A percentile compares a stretch with the other conserved stretches of the same genome.
Evolutionary conservation across 2,329 filamentous ascomycete species (phyloP).

Genomic region (Neocucurbitaria cava): DNA sequence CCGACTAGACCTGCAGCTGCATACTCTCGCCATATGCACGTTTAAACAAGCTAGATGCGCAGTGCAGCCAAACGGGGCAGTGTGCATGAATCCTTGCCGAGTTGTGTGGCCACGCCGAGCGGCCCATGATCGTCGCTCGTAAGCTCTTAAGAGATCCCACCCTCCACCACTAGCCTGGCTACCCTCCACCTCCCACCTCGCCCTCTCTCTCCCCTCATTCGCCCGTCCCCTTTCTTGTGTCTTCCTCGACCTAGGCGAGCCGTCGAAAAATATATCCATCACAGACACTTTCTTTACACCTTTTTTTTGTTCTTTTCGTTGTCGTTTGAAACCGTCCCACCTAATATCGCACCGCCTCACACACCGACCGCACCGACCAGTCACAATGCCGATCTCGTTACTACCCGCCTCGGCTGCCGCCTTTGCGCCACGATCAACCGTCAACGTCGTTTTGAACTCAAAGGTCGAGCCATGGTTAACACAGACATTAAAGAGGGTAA

Average conservation of each 20-base stretch:
- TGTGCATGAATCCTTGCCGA: slow-evolving; percentile 47
- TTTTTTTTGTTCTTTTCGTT: slow-evolving; percentile 44
- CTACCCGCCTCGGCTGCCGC: slow-evolving; percentile 94
- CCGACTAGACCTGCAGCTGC: slow-evolving; percentile 46
- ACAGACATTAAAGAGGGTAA: slow-evolving; percentile 94
- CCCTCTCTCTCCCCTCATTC: slow-evolving; percentile 52
- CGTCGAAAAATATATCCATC: slow-evolving; percentile 45
- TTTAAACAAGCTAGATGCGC: slow-evolving; percentile 46
- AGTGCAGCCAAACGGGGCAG: slow-evolving; percentile 48
- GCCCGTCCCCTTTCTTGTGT: slow-evolving; percentile 47
- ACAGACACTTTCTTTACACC: slow-evolving; percentile 40
- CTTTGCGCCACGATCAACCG: slow-evolving; percentile 91
- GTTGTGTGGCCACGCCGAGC: slow-evolving; percentile 45
- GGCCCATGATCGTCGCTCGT: slow-evolving; percentile 43
- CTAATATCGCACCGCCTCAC: slow-evolving; percentile 44
- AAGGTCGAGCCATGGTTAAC: slow-evolving; percentile 98
- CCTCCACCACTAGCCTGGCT: slow-evolving; percentile 48
- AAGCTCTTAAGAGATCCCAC: slow-evolving; percentile 47
- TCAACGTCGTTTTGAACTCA: slow-evolving; percentile 90
- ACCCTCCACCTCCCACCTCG: slow-evolving; percentile 52
- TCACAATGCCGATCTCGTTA: slow-evolving; percentile 84
- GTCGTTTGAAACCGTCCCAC: slow-evolving; percentile 48
- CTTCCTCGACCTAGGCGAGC: slow-evolving; percentile 46
- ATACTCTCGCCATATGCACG: slow-evolving; percentile 46
- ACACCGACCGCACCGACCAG: slow-evolving; percentile 32